phyloP scores from a whole-genome alignment of 1,139 yeast genomes.

The Meyerozyma sp. region DNA sequence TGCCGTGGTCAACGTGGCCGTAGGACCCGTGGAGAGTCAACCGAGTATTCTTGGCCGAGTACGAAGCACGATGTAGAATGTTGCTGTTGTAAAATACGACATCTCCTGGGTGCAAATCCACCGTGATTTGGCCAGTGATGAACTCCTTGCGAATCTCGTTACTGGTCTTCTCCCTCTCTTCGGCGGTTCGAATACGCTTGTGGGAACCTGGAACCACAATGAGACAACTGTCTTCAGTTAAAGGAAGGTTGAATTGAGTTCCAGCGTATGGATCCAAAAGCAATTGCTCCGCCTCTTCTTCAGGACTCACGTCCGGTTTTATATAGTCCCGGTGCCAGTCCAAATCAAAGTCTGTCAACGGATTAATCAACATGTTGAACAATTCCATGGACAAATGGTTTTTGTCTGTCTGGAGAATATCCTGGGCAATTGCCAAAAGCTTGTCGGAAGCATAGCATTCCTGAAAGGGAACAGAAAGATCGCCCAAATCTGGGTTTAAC shows the following conservation, averaged over 20 bases:
- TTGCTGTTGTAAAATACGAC: conserved; percentile 50
- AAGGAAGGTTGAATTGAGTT: conserved; percentile 50
- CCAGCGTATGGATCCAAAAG: conserved; percentile 45
- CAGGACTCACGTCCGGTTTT: conserved; percentile 43
- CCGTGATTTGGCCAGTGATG: conserved; percentile 38
- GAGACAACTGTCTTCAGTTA: conserved; percentile 45
- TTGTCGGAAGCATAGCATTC: conserved; percentile 40
- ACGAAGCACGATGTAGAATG: conserved; percentile 48
- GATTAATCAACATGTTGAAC: conserved; percentile 53
- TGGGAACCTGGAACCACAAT: conserved; percentile 52
- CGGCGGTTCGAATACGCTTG: conserved; percentile 40
- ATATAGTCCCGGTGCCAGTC: conserved; percentile 57
- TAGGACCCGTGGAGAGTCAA: conserved; percentile 52
- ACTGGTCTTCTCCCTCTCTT: conserved; percentile 41
- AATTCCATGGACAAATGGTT: conserved; percentile 45
- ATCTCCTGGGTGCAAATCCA: conserved; percentile 49
- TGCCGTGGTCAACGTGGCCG: conserved; percentile 43
- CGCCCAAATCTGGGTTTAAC: conserved; percentile 45
- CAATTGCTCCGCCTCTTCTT: conserved; percentile 40
- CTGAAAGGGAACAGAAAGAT: conserved; percentile 36
- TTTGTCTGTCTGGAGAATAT: conserved; percentile 38
- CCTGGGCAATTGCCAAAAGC: conserved; percentile 37
- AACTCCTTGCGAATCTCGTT: conserved; percentile 30
- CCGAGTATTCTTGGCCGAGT: conserved; percentile 35
- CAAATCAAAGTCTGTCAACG: conserved; percentile 49